phyloP scores from a whole-genome alignment of 208 protist genomes.

The Leishmania amazonensis region DNA sequence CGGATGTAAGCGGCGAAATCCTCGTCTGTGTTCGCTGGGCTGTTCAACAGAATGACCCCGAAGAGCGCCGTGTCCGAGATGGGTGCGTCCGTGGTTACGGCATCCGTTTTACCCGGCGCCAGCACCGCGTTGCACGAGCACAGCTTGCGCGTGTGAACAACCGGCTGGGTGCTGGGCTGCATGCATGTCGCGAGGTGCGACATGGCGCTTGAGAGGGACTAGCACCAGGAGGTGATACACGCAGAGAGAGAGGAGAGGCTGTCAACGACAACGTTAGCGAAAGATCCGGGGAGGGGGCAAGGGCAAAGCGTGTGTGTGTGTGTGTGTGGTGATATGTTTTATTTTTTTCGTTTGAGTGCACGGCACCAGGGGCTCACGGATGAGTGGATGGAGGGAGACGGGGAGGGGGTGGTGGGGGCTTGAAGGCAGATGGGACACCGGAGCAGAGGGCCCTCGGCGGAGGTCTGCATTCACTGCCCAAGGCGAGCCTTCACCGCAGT shows the following conservation, averaged over 20 bases:
- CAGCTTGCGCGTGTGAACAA: conserved; percentile 28
- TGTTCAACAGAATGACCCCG: conserved; percentile 73
- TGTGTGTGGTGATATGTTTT: background rate
- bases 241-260: background rate
- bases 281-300: background rate
- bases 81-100: background rate
- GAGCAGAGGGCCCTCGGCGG: background rate
- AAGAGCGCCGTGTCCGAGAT: conserved; percentile 36
- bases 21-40: conserved; percentile 43
- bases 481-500: background rate
- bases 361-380: background rate
- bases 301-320: background rate
- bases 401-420: background rate
- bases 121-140: conserved; percentile 36
- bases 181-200: background rate
- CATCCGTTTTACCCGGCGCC: background rate
- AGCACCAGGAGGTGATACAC: background rate
- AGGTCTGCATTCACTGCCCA: background rate
- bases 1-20: conserved; percentile 65
- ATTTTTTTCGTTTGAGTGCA: background rate
- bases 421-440: background rate
- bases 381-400: background rate
- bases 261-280: background rate
- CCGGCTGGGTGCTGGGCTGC: background rate
- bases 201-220: background rate